Base-by-base conservation (phyloP, 2,329 filamentous ascomycete species). In the Ciborinia camelliae region DNA sequence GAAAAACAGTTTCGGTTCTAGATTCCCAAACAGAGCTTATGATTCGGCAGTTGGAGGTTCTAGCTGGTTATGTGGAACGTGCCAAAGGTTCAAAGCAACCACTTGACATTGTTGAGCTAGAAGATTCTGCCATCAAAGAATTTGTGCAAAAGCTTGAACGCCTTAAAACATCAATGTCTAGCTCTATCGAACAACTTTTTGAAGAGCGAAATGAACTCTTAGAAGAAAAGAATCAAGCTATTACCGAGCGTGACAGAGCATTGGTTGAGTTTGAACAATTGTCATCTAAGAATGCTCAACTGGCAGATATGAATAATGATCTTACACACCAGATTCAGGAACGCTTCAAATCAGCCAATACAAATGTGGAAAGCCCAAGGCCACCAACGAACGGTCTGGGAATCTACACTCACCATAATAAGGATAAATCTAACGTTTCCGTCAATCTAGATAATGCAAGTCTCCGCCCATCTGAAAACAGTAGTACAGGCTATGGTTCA, bases 11-110 rank as follows among this genome's bases (percentile, higher is more conserved):
- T 76, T 94, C 94, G 8, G 90, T 96, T 23, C 81, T 98, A 60
- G 94, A 98, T 75, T 94, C 93, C 0, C 92, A 97, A 77, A 92
- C 92, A 59, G 94, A 98, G 77, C 93, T 98, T 76, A 94, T 97
- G 78, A 91, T 98, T 72, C 89, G 91, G 48, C 92, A 98, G 76
- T 81, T 98, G 23, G 92, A 96, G 74, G 89, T 94, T 45, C 84
- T 97, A 72, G 93, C 92, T 4, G 91, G 93, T 53, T 94, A 95
- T 74, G 87, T 97, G 26, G 90, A 94, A 74, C 86, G 86, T 61
- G 92, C 92, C 63, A 97, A 97, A 78, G 88, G 91, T 68, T 90
- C 85, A 54, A 90, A 90, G 73, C 86, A 89, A 62, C 88, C 91
- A 7, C 81, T 98, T 66, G 91, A 98, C 72, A 81, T 94, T 37